Evolutionary conservation across 148 eudicot species (phyloP).

Genomic region (Suaeda aralocaspica): DNA sequence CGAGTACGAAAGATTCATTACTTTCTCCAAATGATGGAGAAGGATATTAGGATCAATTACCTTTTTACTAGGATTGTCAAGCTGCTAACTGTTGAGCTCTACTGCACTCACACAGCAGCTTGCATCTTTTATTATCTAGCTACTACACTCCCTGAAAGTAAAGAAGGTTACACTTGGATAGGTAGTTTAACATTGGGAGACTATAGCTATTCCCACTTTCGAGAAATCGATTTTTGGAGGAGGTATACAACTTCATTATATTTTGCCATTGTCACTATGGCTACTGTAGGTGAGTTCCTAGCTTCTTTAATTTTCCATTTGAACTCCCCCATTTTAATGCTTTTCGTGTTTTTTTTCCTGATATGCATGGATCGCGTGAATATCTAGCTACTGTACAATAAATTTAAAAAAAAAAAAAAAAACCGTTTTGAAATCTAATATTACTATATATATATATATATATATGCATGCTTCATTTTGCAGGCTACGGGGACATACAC

Average conservation of each 20-base stretch:
- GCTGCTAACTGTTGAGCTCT: slow-evolving; percentile 75
- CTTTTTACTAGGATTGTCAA: slow-evolving; percentile 71
- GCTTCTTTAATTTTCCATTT: not conserved
- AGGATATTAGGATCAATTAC: slow-evolving; percentile 83
- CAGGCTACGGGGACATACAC: slow-evolving; percentile 81
- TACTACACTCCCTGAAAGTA: slow-evolving; percentile 62
- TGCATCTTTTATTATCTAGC: slow-evolving; percentile 92
- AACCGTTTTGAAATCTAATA: too few relatives aligned
- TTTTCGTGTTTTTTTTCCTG: too few relatives aligned
- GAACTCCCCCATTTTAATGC: too few relatives aligned
- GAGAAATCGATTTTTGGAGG: slow-evolving; percentile 77
- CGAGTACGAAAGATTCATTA: slow-evolving; percentile 58
- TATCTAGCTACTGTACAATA: too few relatives aligned
- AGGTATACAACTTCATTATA: slow-evolving; percentile 73
- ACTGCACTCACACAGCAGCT: slow-evolving; percentile 97
- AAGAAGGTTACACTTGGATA: slow-evolving; percentile 96
- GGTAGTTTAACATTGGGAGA: slow-evolving; percentile 88
- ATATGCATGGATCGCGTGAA: too few relatives aligned
- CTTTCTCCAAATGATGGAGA: slow-evolving; percentile 69
- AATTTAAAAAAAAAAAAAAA: too few relatives aligned
- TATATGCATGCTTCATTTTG: too few relatives aligned
- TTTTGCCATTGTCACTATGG: slow-evolving; percentile 92
- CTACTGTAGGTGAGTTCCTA: slow-evolving; percentile 75
- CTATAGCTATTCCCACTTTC: slow-evolving; percentile 67
- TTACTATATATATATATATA: too few relatives aligned